phyloP scores from a whole-genome alignment of 495 filamentous ascomycete genomes.

The Penicillium macrosclerotiorum region DNA sequence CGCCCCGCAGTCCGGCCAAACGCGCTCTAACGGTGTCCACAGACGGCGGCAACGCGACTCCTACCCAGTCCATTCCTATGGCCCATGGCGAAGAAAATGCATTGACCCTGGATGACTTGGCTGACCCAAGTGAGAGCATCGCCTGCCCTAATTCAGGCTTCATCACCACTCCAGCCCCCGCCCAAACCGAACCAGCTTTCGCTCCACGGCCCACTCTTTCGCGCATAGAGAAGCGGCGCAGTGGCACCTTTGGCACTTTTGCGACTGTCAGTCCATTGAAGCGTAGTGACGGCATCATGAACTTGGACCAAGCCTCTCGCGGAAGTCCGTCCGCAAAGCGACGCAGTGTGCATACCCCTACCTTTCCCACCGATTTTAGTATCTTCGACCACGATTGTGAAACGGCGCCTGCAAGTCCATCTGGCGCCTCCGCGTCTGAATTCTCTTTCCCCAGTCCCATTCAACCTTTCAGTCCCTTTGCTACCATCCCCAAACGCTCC shows the following conservation, averaged over 20 bases:
- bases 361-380: constrained; percentile 60
- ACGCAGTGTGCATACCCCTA: constrained; percentile 72
- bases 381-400: constrained; percentile 59
- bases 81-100: constrained; percentile 57
- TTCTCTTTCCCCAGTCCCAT: constrained; percentile 20
- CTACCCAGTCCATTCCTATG: constrained; percentile 34
- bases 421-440: constrained; percentile 21
- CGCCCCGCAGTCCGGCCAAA: constrained; percentile 73
- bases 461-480: constrained; percentile 38
- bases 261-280: constrained; percentile 84
- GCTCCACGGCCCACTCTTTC: constrained; percentile 46
- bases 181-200: constrained; percentile 37
- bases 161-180: constrained; percentile 38
- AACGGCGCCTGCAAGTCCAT: constrained; percentile 24
- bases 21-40: constrained; percentile 67
- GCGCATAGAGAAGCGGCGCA: constrained; percentile 47
- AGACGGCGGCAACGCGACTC: constrained; percentile 67
- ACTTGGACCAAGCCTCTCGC: constrained; percentile 70
- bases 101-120: constrained; percentile 24
- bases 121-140: constrained; percentile 15
- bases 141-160: constrained; percentile 41
- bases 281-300: constrained; percentile 87
- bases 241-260: constrained; percentile 45
- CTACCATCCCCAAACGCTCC: constrained; percentile 51
- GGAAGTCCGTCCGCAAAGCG: constrained; percentile 86